Evolutionary conservation across 495 filamentous ascomycete genomes (phyloP).

Genomic region (Amorphotheca resinae): DNA sequence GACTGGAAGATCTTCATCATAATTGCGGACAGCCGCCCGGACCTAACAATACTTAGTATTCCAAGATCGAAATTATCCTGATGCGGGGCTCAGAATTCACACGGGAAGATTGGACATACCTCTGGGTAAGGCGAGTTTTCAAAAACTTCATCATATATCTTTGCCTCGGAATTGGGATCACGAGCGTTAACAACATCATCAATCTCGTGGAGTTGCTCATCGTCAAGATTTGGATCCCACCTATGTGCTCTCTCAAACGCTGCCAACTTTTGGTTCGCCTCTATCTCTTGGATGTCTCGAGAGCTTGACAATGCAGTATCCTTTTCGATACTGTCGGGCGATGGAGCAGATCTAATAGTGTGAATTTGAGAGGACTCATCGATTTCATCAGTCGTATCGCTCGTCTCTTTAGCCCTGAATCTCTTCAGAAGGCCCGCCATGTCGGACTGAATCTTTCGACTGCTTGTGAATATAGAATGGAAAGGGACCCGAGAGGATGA

Average conservation of each 20-base stretch:
- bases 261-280: slow-evolving; percentile 4
- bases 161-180: slow-evolving; percentile 39
- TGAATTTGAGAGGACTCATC: not conserved
- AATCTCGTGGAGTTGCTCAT: slow-evolving; percentile 47
- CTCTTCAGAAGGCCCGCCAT: slow-evolving; percentile 3
- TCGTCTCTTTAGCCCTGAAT: not conserved
- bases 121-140: slow-evolving; percentile 53
- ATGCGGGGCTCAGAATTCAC: not conserved
- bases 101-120: slow-evolving; percentile 31
- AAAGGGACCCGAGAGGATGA: too few species aligned
- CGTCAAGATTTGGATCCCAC: slow-evolving; percentile 51
- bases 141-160: slow-evolving; percentile 43
- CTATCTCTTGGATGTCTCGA: not conserved
- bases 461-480: not conserved
- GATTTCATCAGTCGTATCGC: not conserved
- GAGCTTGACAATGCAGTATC: not conserved
- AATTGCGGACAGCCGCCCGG: slow-evolving; percentile 45
- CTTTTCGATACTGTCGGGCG: slow-evolving; percentile 2
- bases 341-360: not conserved
- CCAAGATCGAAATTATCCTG: not conserved
- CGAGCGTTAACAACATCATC: slow-evolving; percentile 43
- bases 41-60: slow-evolving; percentile 33
- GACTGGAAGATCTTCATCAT: slow-evolving; percentile 52
- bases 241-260: slow-evolving; percentile 6
- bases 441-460: not conserved